Conservation (phyloP, 495 filamentous ascomycete species). For the Neurospora africana region DNA sequence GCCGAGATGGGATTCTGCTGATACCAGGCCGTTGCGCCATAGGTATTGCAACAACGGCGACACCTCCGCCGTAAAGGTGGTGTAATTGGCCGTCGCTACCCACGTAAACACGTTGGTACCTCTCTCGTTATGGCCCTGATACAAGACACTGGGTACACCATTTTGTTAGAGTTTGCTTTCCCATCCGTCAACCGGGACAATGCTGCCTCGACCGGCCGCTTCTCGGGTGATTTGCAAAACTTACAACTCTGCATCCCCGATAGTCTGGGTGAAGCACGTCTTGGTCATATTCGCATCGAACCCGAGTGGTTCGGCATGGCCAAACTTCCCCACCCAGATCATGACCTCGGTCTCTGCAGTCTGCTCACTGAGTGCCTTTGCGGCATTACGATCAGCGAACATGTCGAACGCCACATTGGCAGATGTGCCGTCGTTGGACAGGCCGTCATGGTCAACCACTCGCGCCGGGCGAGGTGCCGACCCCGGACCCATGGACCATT, state of each 20-base stretch:
- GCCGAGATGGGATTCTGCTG: conserved; percentile 13
- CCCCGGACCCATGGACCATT: conserved; percentile 24
- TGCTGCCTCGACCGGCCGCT: neutral
- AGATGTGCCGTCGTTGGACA: conserved; percentile 7
- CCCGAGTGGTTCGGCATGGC: conserved; percentile 15
- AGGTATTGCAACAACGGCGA: conserved; percentile 20
- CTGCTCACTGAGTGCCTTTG: conserved; percentile 8
- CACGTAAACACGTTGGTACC: conserved; percentile 20
- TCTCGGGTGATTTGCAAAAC: neutral
- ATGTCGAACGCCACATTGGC: conserved; percentile 25
- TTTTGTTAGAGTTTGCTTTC: neutral
- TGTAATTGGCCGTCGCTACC: conserved; percentile 10
- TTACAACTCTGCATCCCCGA: conserved; percentile 15
- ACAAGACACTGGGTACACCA: conserved; percentile 10
- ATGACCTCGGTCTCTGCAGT: conserved; percentile 23
- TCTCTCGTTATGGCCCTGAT: conserved; percentile 16
- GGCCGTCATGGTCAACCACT: conserved; percentile 9
- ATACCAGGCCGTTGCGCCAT: conserved; percentile 18
- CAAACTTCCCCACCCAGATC: conserved; percentile 21
- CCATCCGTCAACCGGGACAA: neutral
- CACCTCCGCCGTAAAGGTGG: conserved; percentile 16
- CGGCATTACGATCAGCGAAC: conserved; percentile 17
- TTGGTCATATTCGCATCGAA: conserved; percentile 1
- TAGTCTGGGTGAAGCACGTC: conserved; percentile 3
- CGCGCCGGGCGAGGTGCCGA: conserved; percentile 10